Evolutionary conservation across 2,329 filamentous ascomycete genomes (phyloP).

Genomic region (Trichoderma endophyticum): DNA sequence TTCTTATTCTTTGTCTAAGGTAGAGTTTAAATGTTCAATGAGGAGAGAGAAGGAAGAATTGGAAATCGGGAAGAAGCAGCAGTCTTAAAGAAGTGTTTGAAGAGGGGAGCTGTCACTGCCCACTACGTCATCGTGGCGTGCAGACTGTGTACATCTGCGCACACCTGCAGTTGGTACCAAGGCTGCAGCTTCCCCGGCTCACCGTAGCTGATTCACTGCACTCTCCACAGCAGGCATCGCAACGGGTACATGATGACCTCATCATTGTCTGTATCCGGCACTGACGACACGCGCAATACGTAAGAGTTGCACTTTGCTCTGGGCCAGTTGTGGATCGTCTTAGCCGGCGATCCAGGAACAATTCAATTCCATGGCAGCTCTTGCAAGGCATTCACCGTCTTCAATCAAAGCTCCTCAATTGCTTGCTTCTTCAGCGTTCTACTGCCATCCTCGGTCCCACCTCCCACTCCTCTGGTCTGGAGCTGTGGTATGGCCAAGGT

Average conservation of each 20-base stretch:
- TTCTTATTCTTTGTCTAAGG: neutral
- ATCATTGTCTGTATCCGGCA: conserved; percentile 8
- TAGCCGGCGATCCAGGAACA: conserved; percentile 14
- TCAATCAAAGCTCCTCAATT: neutral
- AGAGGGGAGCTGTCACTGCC: conserved; percentile 14
- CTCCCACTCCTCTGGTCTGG: neutral
- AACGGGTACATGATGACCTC: conserved; percentile 17
- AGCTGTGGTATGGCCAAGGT: neutral
- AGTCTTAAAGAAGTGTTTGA: neutral
- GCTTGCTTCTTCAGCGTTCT: neutral
- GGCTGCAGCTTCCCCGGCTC: neutral
- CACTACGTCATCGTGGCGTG: conserved; percentile 23
- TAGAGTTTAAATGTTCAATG: conserved; percentile 8
- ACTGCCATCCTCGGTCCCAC: neutral
- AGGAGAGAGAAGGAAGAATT: conserved; percentile 2
- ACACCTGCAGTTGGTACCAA: neutral
- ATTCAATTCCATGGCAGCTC: neutral
- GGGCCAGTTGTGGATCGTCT: neutral
- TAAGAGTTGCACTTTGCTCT: neutral
- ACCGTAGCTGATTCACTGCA: neutral
- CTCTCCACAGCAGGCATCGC: conserved; percentile 4
- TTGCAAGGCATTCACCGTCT: neutral
- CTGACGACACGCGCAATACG: conserved; percentile 6
- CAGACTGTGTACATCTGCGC: neutral
- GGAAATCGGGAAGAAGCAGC: conserved; percentile 8